These are phyloP conservation scores for Cyphellophora attinorum DNA, from an alignment of 2,329 filamentous ascomycete species.

Conservation along the genomic window DNA sequence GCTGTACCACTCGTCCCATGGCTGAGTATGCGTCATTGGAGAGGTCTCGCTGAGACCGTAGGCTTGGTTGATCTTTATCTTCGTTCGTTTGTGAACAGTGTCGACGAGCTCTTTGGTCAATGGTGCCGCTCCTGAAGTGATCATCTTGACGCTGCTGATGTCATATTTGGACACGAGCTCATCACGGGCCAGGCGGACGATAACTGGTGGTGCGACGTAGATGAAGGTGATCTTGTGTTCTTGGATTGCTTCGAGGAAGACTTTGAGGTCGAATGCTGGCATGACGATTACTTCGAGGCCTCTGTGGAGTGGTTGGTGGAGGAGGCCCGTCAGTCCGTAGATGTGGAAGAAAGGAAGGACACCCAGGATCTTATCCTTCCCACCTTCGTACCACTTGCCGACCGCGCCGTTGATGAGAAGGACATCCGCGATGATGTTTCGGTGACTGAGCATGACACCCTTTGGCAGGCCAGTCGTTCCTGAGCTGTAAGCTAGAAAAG, in stretches of 20 bases:
- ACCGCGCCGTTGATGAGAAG: conserved; percentile 47
- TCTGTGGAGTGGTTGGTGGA: conserved; percentile 58
- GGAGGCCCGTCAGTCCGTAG: conserved; percentile 67
- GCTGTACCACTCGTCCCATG: conserved; percentile 66
- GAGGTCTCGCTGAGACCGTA: conserved; percentile 86
- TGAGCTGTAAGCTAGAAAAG: conserved; percentile 79
- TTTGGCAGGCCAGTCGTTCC: conserved; percentile 89
- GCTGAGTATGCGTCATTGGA: conserved; percentile 66
- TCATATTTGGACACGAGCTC: conserved; percentile 72
- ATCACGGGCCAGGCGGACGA: conserved; percentile 70
- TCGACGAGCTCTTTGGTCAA: conserved; percentile 72
- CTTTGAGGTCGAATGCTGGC: conserved; percentile 71
- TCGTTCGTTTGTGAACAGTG: conserved; percentile 62
- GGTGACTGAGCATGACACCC: conserved; percentile 78
- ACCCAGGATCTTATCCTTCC: conserved; percentile 64
- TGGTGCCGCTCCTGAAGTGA: conserved; percentile 82
- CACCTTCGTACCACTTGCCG: conserved; percentile 39
- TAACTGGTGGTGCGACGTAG: conserved; percentile 76
- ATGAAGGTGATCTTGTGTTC: conserved; percentile 64
- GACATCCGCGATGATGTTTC: conserved; percentile 71
- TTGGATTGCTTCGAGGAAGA: conserved; percentile 68
- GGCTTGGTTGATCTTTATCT: conserved; percentile 78
- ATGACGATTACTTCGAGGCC: conserved; percentile 64
- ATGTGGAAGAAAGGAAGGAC: conserved; percentile 88
- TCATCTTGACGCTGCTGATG: conserved; percentile 65